Base-by-base conservation (phyloP, 129 eudicot species). In the Centella asiatica region DNA sequence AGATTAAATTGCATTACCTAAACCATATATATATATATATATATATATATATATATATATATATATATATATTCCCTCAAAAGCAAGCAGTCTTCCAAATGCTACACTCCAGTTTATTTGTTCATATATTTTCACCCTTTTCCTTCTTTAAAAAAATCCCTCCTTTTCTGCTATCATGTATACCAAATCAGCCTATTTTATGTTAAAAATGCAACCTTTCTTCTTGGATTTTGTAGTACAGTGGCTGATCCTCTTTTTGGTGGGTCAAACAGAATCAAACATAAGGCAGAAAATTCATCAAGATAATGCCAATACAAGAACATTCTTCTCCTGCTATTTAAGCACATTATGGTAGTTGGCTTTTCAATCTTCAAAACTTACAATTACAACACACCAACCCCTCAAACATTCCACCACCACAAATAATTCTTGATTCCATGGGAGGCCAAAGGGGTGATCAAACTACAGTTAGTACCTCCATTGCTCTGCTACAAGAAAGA, bases 401-500 rank as follows among this genome's bases (percentile, higher is more conserved):
- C 39, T 28, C 13, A 17, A 55, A 22, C 11, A 15, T 34, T 31
- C 40, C 23, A 13, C 39, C 39, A 9, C 58, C 26, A 33, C 26
- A 26, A 52, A 24, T 52, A 23, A 57, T 18, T 1, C 42, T 49
- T 59, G 50, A 60, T 68, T 68, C 62, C 23, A 77, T 74, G 86
- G 86, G 83, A 34, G 64, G 76, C 27, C 80, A 73, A 64, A 55
- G 62, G 6, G 67, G 65, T 39, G 75, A 62, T 10, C 50, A 44
- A 22, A 34, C 58, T 17, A 50, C 64, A 0, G 67, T 72, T 11
- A 67, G 74, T 13, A 62, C 78, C 54, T 83, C 83, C 8, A 77
- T 83, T 24, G 81, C 77, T 53, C 75, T 80, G 18, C 44, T 83
- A 56, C 86, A 80, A 69, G 90, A 80, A 77, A 72, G 90, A 67